phyloP scores from a whole-genome alignment of 1,139 yeast genomes.

The Pneumocystis sp. region DNA sequence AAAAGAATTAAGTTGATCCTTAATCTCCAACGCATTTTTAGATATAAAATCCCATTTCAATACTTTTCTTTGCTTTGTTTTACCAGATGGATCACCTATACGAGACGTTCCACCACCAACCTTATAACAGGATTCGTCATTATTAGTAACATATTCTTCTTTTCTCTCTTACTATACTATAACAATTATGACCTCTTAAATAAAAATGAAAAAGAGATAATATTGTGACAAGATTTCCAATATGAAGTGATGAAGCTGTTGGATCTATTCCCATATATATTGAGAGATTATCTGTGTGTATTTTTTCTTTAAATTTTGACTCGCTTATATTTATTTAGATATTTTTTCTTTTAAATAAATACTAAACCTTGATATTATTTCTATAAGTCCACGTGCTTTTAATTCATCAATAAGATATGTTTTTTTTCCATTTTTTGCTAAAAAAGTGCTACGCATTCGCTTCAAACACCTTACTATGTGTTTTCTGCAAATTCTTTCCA shows the following conservation, averaged over 20 bases:
- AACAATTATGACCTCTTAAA: slow-evolving; percentile 67
- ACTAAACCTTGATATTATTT: not conserved
- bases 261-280: slow-evolving; percentile 93
- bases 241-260: slow-evolving; percentile 72
- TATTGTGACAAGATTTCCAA: slow-evolving; percentile 80
- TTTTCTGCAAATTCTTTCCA: not conserved
- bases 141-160: not conserved
- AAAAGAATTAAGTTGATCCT: slow-evolving; percentile 46
- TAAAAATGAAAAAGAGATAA: slow-evolving; percentile 73
- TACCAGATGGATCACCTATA: slow-evolving; percentile 95
- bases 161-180: slow-evolving; percentile 36
- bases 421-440: not conserved
- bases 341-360: not conserved
- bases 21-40: slow-evolving; percentile 46
- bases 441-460: not conserved
- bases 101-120: slow-evolving; percentile 98
- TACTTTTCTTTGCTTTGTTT: slow-evolving; percentile 54
- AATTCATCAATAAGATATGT: not conserved
- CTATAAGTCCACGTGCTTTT: not conserved
- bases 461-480: not conserved
- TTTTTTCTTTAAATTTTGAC: not conserved
- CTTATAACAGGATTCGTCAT: slow-evolving; percentile 4
- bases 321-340: not conserved
- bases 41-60: slow-evolving; percentile 39
- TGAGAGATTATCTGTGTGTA: not conserved